phyloP scores from a whole-genome alignment of 2,329 filamentous ascomycete species.

The Verticillium zaregamsianum region DNA sequence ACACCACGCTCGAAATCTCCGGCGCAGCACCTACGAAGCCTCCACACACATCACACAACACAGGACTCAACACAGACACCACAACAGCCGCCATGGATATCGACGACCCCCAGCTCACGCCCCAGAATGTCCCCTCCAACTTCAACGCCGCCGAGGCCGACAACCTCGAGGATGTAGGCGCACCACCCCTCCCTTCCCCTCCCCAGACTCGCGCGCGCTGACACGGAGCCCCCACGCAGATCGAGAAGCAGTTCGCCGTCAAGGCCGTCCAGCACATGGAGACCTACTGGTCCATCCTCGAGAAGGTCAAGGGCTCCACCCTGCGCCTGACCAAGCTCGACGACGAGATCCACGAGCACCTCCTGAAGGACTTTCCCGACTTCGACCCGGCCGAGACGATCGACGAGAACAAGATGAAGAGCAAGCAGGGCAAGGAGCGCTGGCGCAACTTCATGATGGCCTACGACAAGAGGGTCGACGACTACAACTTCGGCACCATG shows the following conservation, averaged over 20 bases:
- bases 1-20: neutral
- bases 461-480: constrained; percentile 93
- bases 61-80: neutral
- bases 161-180: constrained; percentile 53
- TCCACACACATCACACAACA: neutral
- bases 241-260: constrained; percentile 99
- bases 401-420: constrained; percentile 96
- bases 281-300: constrained; percentile 95
- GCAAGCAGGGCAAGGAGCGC: constrained; percentile 85
- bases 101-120: constrained; percentile 25
- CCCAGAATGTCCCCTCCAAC: constrained; percentile 40
- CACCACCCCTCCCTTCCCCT: neutral
- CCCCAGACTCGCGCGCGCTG: constrained; percentile 1
- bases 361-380: constrained; percentile 84
- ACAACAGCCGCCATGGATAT: constrained; percentile 28
- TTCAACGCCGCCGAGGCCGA: constrained; percentile 55
- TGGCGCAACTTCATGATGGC: constrained; percentile 93
- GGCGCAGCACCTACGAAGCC: neutral
- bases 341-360: constrained; percentile 89
- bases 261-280: constrained; percentile 96
- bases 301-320: constrained; percentile 82
- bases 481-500: constrained; percentile 98
- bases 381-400: constrained; percentile 80
- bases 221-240: constrained; percentile 45
- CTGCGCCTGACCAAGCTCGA: constrained; percentile 91